phyloP scores from a whole-genome alignment of 1,284 basidiomycete species.

The Pisolithus thermaeus region DNA sequence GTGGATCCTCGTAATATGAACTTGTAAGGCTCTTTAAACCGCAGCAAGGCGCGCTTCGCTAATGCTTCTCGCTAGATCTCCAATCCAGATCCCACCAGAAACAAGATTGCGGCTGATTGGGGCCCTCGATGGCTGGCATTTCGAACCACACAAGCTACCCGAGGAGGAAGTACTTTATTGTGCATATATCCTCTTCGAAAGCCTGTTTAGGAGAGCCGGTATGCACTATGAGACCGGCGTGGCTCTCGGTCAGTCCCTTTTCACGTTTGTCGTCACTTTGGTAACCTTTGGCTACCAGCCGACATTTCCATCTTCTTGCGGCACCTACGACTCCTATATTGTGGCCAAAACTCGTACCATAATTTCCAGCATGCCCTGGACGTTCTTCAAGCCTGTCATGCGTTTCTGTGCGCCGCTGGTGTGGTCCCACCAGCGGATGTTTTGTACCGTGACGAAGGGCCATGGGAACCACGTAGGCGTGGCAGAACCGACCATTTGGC shows the following conservation, averaged over 20 bases:
- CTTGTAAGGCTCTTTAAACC: constrained; percentile 32
- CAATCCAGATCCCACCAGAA: constrained; percentile 29
- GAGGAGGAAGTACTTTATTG: constrained; percentile 79
- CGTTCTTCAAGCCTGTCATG: constrained; percentile 88
- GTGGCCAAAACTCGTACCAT: constrained; percentile 88
- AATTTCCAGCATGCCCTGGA: constrained; percentile 95
- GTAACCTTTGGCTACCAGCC: constrained; percentile 35
- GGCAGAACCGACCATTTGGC: constrained; percentile 41
- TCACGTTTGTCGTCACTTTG: constrained; percentile 15
- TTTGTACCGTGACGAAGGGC: constrained; percentile 34
- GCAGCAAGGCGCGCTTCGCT: constrained; percentile 5
- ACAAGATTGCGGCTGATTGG: constrained; percentile 54
- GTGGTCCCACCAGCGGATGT: constrained; percentile 72
- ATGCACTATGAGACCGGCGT: constrained; percentile 64
- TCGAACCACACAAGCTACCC: constrained; percentile 77
- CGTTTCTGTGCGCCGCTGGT: constrained; percentile 71
- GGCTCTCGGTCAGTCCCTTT: constrained; percentile 51
- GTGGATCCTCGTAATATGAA: constrained; percentile 55
- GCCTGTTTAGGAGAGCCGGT: constrained; percentile 67
- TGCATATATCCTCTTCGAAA: constrained; percentile 74
- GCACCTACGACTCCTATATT: constrained; percentile 82
- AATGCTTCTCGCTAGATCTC: constrained; percentile 28
- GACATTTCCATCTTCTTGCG: constrained; percentile 72
- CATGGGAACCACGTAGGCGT: constrained; percentile 45
- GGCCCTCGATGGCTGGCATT: constrained; percentile 74